Evolutionary conservation across 2,329 filamentous ascomycete species (phyloP), one percentile per base, ranked within the genome.

Genomic region (Diaporthe amygdali): DNA sequence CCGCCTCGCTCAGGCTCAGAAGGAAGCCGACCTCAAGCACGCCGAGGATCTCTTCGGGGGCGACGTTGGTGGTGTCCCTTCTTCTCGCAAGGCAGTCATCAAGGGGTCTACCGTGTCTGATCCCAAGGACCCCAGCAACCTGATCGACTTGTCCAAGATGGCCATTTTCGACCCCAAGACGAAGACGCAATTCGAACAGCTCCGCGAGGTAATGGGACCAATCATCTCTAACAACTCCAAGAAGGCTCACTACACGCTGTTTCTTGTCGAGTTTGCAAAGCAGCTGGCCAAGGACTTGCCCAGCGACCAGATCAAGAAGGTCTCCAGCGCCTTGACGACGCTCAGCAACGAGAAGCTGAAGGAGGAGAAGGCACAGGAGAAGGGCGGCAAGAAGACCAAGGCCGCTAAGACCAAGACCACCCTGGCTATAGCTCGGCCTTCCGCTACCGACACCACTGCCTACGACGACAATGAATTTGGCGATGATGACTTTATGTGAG

Each of bases 291-390:
- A 95, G 84, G 95, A 97, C 34, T 84, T 99, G 75, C 91, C 93
- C 17, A 97, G 94, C 80, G 92, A 96, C 70, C 95, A 98, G 85
- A 95, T 98, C 84, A 98, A 98, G 90, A 98, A 98, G 88, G 90
- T 97, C 75, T 90, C 94, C 15, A 97, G 93, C 82, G 89, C 90
- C 6, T 84, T 99, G 78, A 97, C 95, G n/a, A 92, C 95, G 6
- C 88, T 97, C 70, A 90, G 94, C 80, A 99, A 99, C 81, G 96
- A 98, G 89, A 98, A 97, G 89, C 92, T 98, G 92, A 97, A 95
- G 87, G 95, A 98, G 82, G 96, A 99, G 89, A 98, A 98, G 89
- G 91, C 92, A 5, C 90, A 94, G 4, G 94, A 97, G 75, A 98
- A 97, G 88, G 92, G 94, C 68, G 94, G 92, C 78, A 99, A 98